Evolutionary conservation across 2,329 filamentous ascomycete genomes (phyloP).

Genomic region (Rutstroemia sp.): DNA sequence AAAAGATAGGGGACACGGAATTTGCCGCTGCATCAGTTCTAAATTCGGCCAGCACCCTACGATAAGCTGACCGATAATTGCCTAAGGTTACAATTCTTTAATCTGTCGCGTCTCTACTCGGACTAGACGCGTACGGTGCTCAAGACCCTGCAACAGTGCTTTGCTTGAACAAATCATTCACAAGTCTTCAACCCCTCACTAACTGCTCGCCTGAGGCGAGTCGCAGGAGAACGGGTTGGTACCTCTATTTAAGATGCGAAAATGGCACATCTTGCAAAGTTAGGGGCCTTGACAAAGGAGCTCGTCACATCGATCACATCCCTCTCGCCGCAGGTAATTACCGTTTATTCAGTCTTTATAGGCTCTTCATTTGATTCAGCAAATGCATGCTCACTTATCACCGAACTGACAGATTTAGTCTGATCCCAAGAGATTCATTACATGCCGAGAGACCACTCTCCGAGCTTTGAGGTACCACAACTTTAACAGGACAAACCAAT

Average conservation of each 20-base stretch:
- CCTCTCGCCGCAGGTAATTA: conserved; percentile 43
- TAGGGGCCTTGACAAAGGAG: conserved; percentile 60
- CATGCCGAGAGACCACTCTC: conserved; percentile 42
- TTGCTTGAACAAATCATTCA: no score
- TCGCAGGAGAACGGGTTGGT: neutral
- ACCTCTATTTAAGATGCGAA: neutral
- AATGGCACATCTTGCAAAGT: conserved; percentile 65
- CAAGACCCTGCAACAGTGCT: no score
- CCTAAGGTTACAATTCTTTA: no score
- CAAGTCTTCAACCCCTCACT: no score
- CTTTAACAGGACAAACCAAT: conserved; percentile 65
- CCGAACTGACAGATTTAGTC: conserved; percentile 15
- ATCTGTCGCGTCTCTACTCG: no score
- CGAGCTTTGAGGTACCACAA: conserved; percentile 46
- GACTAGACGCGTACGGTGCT: no score
- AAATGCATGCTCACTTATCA: neutral
- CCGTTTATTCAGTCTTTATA: neutral
- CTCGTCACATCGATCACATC: conserved; percentile 59
- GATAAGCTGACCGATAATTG: no score
- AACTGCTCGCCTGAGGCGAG: no score
- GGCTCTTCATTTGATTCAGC: neutral
- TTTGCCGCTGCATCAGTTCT: no score
- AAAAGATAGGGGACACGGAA: conserved; percentile 1
- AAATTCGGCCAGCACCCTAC: no score
- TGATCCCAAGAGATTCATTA: conserved; percentile 33